Evolutionary conservation across 2,329 filamentous ascomycete species (phyloP), one percentile per base, ranked within the genome.

Genomic region (Emmonsiellopsis sp.): DNA sequence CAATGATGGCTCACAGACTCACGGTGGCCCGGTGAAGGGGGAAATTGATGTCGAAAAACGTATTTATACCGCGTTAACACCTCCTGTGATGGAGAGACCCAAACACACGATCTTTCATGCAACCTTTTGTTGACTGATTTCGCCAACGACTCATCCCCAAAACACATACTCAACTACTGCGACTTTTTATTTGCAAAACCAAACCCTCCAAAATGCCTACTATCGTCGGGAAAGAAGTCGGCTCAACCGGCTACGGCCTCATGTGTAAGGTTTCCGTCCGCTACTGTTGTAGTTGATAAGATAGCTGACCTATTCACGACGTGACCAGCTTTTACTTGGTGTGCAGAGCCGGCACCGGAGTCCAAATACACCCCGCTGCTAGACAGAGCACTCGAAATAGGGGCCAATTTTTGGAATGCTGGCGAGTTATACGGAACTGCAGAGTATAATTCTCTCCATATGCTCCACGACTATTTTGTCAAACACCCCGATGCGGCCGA

Each of bases 381-480:
- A 70, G 77, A 76, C 55, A 69, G 75, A 9, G 74, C 80, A 10
- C 60, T 82, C 13, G 63, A 62, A 4, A 56, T 63, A 7, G 71
- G 71, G 9, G 52, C 57, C n/a, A 62, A 56, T 33, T 48, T 61
- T 44, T 67, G 64, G 65, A 65, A 65, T 39, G 65, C 60, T 3
- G 66, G 71, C 56, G 44, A 47, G 32, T 31, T 68, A 53, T 69
- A 68, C 52, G 67, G 65, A 7, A 73, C 61, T 4, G 54, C 64
- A 2, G 54, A 62, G 5, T 34, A 57, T 43, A 67, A 67, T 55
- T 62, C 62, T 11, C 57, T 68, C 9, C 58, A 61, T 21, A 58
- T 68, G 8, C 54, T 68, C 27, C 54, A 59, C 5, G 51, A 56
- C 8, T 66, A 65, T 51, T 63, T 66, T 40, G 56, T 50, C n/a